Evolutionary conservation across 2,329 filamentous ascomycete genomes (phyloP).

Genomic region (Diaporthe destruens): DNA sequence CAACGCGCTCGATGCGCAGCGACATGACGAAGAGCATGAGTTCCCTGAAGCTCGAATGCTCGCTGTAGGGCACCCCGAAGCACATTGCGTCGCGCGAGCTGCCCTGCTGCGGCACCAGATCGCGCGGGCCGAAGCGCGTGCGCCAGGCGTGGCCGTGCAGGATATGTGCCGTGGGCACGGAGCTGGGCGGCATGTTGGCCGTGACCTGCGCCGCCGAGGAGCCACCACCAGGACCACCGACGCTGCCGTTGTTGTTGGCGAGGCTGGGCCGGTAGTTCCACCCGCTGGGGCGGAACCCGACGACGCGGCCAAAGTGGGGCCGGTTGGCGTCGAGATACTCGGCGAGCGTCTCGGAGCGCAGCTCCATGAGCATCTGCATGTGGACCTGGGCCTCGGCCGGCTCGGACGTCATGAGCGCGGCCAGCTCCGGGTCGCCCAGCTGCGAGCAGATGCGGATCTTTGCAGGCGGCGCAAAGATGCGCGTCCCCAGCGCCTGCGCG

Average conservation of each 20-base stretch:
- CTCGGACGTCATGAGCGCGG: constrained; percentile 80
- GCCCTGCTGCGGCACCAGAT: constrained; percentile 85
- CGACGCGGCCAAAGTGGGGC: constrained; percentile 85
- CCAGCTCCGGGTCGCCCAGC: constrained; percentile 86
- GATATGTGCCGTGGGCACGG: constrained; percentile 63
- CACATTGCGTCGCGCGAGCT: constrained; percentile 86
- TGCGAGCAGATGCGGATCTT: constrained; percentile 89
- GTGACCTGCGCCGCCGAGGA: constrained; percentile 63
- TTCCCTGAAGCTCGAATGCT: constrained; percentile 96
- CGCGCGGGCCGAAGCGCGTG: constrained; percentile 76
- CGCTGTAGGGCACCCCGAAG: constrained; percentile 94
- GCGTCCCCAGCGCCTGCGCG: constrained; percentile 84
- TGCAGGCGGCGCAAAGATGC: constrained; percentile 86
- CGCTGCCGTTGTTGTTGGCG: constrained; percentile 58
- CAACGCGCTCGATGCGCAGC: constrained; percentile 86
- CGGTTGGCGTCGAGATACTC: constrained; percentile 88
- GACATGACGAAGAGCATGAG: constrained; percentile 93
- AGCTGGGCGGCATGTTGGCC: constrained; percentile 62
- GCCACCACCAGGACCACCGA: not conserved
- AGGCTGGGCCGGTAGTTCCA: constrained; percentile 90
- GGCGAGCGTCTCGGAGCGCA: constrained; percentile 88
- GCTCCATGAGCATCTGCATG: constrained; percentile 97
- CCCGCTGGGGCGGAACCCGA: constrained; percentile 92
- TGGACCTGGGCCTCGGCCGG: constrained; percentile 92
- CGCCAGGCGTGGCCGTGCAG: constrained; percentile 78